Percentiles rank a stretch among this genome's conserved stretches.
Conservation (phyloP, 2,329 filamentous ascomycete species). For the Mycosphaerella sp. region DNA sequence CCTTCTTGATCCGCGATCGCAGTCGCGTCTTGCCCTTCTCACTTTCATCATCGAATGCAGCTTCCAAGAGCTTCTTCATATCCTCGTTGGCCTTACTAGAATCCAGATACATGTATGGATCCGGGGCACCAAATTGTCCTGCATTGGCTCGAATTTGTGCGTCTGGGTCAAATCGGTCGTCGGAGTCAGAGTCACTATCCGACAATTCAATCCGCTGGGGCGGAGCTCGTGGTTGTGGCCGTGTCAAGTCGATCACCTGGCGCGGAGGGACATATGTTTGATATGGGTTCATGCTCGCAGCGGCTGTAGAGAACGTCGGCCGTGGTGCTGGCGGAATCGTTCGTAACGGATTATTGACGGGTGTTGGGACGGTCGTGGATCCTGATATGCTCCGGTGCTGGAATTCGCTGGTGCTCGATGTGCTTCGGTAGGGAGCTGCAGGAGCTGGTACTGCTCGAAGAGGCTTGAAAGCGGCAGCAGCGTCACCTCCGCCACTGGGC, state of each 20-base stretch:
- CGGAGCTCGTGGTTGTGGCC: conserved; percentile 5
- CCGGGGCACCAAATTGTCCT: conserved; percentile 48
- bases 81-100: conserved; percentile 66
- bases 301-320: conserved; percentile 49
- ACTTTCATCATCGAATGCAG: conserved; percentile 69
- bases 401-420: neutral
- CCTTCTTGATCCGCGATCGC: conserved; percentile 42
- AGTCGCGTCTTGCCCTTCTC: conserved; percentile 47
- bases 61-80: conserved; percentile 75
- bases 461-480: neutral
- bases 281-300: conserved; percentile 15
- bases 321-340: conserved; percentile 47
- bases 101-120: conserved; percentile 60
- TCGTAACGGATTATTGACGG: conserved; percentile 43
- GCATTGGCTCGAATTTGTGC: conserved; percentile 42
- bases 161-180: conserved; percentile 44
- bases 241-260: conserved; percentile 47
- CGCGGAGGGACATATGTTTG: conserved; percentile 19
- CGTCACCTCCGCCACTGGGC: neutral
- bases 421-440: conserved; percentile 27
- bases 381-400: neutral
- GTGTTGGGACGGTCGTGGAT: conserved; percentile 27
- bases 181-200: conserved; percentile 26
- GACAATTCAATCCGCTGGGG: conserved; percentile 3
- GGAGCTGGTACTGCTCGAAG: conserved; percentile 17